A percentile compares a stretch with the other conserved stretches of the same genome.
Conservation (phyloP, 169 alveolate species). For the Cryptosporidium muris region DNA sequence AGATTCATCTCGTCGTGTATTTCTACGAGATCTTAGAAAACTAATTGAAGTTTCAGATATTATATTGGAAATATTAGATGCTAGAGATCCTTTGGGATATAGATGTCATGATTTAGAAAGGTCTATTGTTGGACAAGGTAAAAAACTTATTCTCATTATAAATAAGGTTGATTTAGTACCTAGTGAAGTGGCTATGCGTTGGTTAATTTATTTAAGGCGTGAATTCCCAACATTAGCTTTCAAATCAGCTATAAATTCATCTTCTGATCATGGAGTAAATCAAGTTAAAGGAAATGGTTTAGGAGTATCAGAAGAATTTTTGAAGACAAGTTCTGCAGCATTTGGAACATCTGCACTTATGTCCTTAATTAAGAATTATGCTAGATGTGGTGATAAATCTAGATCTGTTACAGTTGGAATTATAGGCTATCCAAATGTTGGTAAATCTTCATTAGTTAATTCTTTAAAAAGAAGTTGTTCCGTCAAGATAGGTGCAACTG, state of each 20-base stretch:
- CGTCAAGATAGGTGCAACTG: conserved; percentile 89
- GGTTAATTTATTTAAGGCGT: conserved; percentile 74
- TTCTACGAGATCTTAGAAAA: conserved; percentile 79
- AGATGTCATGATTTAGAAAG: conserved; percentile 88
- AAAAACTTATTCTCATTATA: conserved; percentile 87
- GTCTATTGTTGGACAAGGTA: conserved; percentile 82
- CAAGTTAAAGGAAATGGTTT: conserved; percentile 43
- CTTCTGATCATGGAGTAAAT: conserved; percentile 52
- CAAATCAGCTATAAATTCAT: conserved; percentile 80
- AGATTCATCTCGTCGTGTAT: conserved; percentile 80
- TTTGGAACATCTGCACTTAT: conserved; percentile 87
- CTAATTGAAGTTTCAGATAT: conserved; percentile 88
- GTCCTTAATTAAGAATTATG: conserved; percentile 85
- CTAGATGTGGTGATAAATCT: conserved; percentile 80
- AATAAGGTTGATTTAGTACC: conserved; percentile 94
- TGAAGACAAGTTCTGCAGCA: conserved; percentile 79
- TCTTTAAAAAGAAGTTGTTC: conserved; percentile 88
- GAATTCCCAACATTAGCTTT: conserved; percentile 73
- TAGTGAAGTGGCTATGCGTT: conserved; percentile 77
- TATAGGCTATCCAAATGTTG: conserved; percentile 94
- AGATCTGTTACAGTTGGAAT: conserved; percentile 89
- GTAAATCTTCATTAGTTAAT: conserved; percentile 91
- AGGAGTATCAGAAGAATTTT: conserved; percentile 62
- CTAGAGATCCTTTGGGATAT: conserved; percentile 91
- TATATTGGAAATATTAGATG: conserved; percentile 89